A percentile compares a stretch with the other conserved stretches of the same genome.
These are phyloP conservation scores for Russula lepida DNA, from an alignment of 768 basidiomycete species.

Conservation along the genomic window DNA sequence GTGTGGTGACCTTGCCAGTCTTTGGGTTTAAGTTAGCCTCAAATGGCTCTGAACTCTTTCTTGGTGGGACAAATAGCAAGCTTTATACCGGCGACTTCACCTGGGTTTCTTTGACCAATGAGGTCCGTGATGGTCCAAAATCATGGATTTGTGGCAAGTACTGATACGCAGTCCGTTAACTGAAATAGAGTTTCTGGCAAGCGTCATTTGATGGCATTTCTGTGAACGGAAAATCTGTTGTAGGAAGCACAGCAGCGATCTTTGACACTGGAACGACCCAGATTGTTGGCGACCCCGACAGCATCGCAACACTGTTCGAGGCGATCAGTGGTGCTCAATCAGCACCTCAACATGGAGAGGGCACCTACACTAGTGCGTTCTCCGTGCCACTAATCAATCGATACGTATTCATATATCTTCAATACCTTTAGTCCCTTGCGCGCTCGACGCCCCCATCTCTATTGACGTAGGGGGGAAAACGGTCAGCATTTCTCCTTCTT, in stretches of 20 bases:
- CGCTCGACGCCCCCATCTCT: not conserved
- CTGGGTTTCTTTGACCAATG: not conserved
- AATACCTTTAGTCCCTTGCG: not conserved
- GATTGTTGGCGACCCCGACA: conserved; percentile 21
- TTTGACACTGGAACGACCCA: conserved; percentile 29
- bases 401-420: not conserved
- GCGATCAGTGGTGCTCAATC: not conserved
- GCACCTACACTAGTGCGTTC: not conserved
- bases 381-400: not conserved
- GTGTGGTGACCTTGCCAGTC: not conserved
- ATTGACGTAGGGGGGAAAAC: not conserved
- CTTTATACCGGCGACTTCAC: not conserved
- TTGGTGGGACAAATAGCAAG: not conserved
- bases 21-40: not conserved
- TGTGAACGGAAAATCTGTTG: not conserved
- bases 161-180: not conserved
- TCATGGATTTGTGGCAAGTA: not conserved
- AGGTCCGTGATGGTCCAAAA: not conserved
- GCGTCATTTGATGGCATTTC: conserved; percentile 5
- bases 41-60: not conserved
- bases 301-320: not conserved
- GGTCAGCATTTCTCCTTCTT: not conserved
- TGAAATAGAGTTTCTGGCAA: conserved; percentile 20
- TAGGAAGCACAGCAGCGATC: conserved; percentile 15
- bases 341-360: not conserved